Conservation (phyloP, 2,329 filamentous ascomycete species). For the Verticillium klebahnii region DNA sequence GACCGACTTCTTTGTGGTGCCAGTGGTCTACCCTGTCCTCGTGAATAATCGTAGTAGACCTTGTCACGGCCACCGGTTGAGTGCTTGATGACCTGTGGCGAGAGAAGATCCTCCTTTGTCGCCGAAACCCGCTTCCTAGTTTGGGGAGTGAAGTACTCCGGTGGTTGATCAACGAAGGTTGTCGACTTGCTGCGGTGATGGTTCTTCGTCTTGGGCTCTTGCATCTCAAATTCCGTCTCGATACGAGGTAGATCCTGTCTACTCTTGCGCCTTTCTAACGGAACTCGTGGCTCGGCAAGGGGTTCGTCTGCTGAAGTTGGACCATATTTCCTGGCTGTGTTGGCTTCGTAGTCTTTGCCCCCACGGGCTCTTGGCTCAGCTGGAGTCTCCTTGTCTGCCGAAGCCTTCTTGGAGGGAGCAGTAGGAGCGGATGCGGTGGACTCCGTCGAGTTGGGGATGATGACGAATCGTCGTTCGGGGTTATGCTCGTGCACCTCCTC, state of each 20-base stretch:
- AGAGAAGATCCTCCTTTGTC: constrained; percentile 28
- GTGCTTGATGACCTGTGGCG: constrained; percentile 38
- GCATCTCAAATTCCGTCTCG: constrained; percentile 33
- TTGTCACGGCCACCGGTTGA: constrained; percentile 37
- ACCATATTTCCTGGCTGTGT: constrained; percentile 36
- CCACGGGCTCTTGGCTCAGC: constrained; percentile 6
- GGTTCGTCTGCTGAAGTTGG: constrained; percentile 20
- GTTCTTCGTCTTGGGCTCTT: constrained; percentile 15
- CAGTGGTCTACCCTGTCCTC: constrained; percentile 17
- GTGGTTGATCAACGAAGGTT: constrained; percentile 20
- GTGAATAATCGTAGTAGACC: constrained; percentile 28
- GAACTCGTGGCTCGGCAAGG: constrained; percentile 10
- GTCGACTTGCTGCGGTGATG: constrained; percentile 32
- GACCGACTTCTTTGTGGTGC: constrained; percentile 23
- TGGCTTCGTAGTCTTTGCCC: constrained; percentile 30
- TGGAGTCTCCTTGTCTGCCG: background rate
- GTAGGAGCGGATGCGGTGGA: background rate
- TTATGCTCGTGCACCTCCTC: constrained; percentile 57
- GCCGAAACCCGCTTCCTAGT: constrained; percentile 18
- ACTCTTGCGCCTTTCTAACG: constrained; percentile 26
- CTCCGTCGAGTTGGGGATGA: constrained; percentile 36
- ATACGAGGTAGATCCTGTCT: constrained; percentile 39
- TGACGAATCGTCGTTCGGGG: constrained; percentile 61
- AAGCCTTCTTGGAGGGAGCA: background rate
- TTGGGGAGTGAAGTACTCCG: constrained; percentile 24